These are phyloP conservation scores for Phytophthora lateralis DNA, from an alignment of 352 stramenopile genomes.

Conservation along the genomic window DNA sequence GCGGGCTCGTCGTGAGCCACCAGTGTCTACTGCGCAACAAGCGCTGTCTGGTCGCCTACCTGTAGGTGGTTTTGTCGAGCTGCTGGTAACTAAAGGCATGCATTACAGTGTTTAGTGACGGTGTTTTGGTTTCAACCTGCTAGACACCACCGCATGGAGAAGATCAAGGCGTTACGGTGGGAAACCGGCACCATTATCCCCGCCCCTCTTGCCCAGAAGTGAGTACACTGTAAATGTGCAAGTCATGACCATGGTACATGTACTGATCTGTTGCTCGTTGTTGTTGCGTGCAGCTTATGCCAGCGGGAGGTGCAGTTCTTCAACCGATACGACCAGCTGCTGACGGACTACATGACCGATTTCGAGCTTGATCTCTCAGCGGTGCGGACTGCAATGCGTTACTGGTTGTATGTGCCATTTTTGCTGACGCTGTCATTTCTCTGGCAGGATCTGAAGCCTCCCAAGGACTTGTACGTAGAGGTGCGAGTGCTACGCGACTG, in stretches of 20 bases:
- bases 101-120: neutral
- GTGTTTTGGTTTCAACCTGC: neutral
- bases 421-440: slow-evolving; percentile 10
- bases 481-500: slow-evolving; percentile 89
- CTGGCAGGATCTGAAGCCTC: slow-evolving; percentile 78
- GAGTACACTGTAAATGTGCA: neutral
- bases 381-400: slow-evolving; percentile 33
- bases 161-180: slow-evolving; percentile 91
- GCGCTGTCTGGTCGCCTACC: slow-evolving; percentile 86
- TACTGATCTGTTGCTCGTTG: neutral
- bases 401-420: neutral
- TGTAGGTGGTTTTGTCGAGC: slow-evolving; percentile 45
- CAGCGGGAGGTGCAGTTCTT: slow-evolving; percentile 90
- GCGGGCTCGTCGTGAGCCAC: slow-evolving; percentile 87
- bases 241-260: neutral
- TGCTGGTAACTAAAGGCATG: neutral
- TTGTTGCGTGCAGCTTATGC: slow-evolving; percentile 57
- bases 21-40: slow-evolving; percentile 92
- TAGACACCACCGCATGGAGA: slow-evolving; percentile 79
- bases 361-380: slow-evolving; percentile 88
- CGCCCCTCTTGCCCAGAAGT: slow-evolving; percentile 72
- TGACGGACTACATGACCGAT: slow-evolving; percentile 91
- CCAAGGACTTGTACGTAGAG: slow-evolving; percentile 92
- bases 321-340: slow-evolving; percentile 90
- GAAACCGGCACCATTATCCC: slow-evolving; percentile 91